Evolutionary conservation across 2,329 filamentous ascomycete genomes (phyloP).

Genomic region (Sclerotinia spermophila): DNA sequence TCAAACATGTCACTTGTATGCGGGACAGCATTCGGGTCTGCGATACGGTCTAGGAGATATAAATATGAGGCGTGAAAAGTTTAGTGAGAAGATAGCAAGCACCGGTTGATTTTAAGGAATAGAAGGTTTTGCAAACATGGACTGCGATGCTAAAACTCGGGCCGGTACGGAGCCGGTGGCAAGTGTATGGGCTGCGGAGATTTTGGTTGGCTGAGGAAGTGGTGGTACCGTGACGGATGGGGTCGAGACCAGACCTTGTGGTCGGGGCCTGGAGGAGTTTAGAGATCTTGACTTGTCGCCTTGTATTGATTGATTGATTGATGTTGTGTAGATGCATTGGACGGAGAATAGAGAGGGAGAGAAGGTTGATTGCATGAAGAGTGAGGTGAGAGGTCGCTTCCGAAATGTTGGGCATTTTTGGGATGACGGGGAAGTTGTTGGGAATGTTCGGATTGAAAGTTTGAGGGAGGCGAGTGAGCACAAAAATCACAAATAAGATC

Average conservation of each 20-base stretch:
- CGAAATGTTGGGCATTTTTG: conserved; percentile 2
- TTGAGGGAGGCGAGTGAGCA: neutral
- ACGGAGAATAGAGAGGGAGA: neutral
- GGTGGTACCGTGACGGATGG: conserved; percentile 6
- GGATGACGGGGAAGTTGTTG: conserved; percentile 12
- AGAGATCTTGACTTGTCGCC: neutral
- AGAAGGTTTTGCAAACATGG: neutral
- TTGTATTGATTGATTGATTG: neutral
- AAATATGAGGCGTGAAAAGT: neutral
- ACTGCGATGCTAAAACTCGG: neutral
- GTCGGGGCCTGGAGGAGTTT: conserved; percentile 1
- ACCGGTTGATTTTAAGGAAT: neutral
- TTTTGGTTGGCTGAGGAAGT: conserved; percentile 8
- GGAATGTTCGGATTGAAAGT: neutral
- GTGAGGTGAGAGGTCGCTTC: conserved; percentile 4
- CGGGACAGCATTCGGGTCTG: neutral
- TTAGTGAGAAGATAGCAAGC: neutral
- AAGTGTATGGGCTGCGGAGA: neutral
- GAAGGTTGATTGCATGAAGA: neutral
- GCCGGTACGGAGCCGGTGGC: conserved; percentile 9
- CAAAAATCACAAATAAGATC: neutral
- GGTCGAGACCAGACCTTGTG: conserved; percentile 8
- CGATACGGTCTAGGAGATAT: neutral
- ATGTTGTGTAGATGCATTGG: neutral
- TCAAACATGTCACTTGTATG: neutral